phyloP scores from a whole-genome alignment of 2,329 filamentous ascomycete species.

The Pseudogymnoascus sp. region DNA sequence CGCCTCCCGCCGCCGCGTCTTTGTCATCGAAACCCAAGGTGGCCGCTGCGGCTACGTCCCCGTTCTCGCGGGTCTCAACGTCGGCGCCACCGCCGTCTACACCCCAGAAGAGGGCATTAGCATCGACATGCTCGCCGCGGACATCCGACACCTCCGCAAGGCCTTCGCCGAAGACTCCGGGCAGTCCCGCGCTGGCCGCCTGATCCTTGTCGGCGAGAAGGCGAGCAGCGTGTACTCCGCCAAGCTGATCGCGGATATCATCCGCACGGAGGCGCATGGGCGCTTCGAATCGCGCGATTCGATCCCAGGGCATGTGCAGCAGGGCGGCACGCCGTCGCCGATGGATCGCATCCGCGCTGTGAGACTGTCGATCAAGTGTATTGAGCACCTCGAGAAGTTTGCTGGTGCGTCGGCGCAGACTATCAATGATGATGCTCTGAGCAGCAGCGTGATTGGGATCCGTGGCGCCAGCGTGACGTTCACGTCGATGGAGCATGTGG shows the following conservation, averaged over 20 bases:
- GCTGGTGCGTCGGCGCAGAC: constrained; percentile 56
- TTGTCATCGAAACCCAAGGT: constrained; percentile 96
- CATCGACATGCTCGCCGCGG: constrained; percentile 82
- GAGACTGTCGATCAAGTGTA: constrained; percentile 85
- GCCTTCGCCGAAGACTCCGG: constrained; percentile 81
- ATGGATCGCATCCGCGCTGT: constrained; percentile 95
- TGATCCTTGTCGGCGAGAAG: constrained; percentile 96
- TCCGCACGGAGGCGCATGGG: constrained; percentile 84
- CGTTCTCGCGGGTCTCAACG: constrained; percentile 80
- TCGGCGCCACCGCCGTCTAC: constrained; percentile 88
- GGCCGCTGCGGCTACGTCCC: constrained; percentile 91
- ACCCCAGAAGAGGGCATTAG: constrained; percentile 94
- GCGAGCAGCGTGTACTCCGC: constrained; percentile 85
- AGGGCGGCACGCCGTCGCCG: constrained; percentile 83
- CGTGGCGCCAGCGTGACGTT: constrained; percentile 87
- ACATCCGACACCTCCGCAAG: constrained; percentile 81
- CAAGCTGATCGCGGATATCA: constrained; percentile 90
- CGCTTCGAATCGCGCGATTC: constrained; percentile 88
- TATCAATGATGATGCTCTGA: constrained; percentile 66
- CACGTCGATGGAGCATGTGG: constrained; percentile 69
- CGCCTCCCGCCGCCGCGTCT: constrained; percentile 84
- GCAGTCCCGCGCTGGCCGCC: constrained; percentile 79
- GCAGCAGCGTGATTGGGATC: constrained; percentile 80
- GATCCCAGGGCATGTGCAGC: constrained; percentile 89
- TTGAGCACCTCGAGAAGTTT: constrained; percentile 80